Base-by-base conservation (phyloP, 257 asterid genomes). In the Solanum pimpinellifolium region DNA sequence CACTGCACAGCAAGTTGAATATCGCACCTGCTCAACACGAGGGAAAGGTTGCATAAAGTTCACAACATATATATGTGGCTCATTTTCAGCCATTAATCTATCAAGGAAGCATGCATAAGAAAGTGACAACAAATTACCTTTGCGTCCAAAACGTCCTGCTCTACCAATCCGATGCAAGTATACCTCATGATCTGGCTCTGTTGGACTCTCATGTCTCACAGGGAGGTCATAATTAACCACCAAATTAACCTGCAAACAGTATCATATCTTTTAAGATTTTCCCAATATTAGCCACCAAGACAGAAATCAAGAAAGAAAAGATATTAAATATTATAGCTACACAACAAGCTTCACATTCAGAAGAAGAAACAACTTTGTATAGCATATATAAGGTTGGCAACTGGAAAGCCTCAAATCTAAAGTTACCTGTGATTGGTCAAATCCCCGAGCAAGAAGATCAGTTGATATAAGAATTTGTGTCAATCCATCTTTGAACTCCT, bases 121-220 rank as follows among this genome's bases (percentile, higher is more conserved):
- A 47, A 47, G 85, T 27, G 68, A 25, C 37, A 80, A 46, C 44
- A 47, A 29, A 70, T 83, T 91, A 95, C 99, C 99, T 93, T 93
- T 97, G 89, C 98, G 98, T 44, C 99, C 99, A 91, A 97, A 97
- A 76, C 99, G 98, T 25, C 99, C 99, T 2, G 99, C 99, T 92
- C 99, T 92, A 83, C 99, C 99, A 85, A 94, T 97, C 56, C 99
- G 95, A 88, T 97, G 99, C 90, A 95, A 88, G 92, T 95, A 97
- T 44, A 94, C 95, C 92, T 95, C 98, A 89, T 89, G 93, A 84
- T 97, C 98, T 25, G 98, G 98, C 83, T 94, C 95, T 7, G 94
- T 82, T 16, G 88, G 94, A 10, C 29, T 52, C 85, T 73, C 88
- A 47, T 84, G 83, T 77, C 83, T 90, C 88, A 91, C 93, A 3